Evolutionary conservation across 352 stramenopile genomes (phyloP).

Genomic region (Pythium pectinolyticum): DNA sequence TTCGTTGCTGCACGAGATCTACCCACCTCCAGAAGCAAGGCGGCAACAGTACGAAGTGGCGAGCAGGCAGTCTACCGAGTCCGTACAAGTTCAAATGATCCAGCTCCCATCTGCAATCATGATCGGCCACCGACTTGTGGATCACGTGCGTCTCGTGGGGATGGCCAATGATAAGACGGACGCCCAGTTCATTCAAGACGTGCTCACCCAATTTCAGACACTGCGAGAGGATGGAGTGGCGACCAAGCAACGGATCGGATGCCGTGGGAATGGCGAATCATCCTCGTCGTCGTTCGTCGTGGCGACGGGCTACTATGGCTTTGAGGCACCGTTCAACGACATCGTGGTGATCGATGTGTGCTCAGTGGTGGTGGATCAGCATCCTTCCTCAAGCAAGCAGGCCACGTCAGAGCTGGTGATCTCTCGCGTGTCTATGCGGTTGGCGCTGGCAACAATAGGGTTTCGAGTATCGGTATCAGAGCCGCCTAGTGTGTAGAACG

Average conservation of each 20-base stretch:
- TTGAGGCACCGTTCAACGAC: conserved; percentile 5
- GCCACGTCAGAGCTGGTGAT: background rate
- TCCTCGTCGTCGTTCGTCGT: conserved; percentile 4
- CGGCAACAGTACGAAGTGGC: no score
- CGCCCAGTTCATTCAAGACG: background rate
- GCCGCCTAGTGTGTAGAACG: no score
- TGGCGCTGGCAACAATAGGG: background rate
- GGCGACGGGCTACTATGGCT: conserved; percentile 8
- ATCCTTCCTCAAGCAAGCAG: background rate
- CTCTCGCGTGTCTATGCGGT: background rate
- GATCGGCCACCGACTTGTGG: no score
- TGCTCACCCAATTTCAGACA: background rate
- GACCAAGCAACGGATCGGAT: conserved; percentile 14
- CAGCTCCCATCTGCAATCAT: no score
- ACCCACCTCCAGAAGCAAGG: background rate
- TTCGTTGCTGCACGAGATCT: conserved; percentile 1
- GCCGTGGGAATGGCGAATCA: background rate
- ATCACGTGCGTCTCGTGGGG: no score
- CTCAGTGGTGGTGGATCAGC: background rate
- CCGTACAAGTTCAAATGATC: background rate
- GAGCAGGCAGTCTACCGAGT: no score
- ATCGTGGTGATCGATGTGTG: conserved; percentile 11
- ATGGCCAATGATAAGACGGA: background rate
- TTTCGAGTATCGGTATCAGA: conserved; percentile 1
- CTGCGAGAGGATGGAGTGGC: background rate